Base-by-base conservation (phyloP, 2,329 filamentous ascomycete species). In the Myriosclerotinia scirpicola region DNA sequence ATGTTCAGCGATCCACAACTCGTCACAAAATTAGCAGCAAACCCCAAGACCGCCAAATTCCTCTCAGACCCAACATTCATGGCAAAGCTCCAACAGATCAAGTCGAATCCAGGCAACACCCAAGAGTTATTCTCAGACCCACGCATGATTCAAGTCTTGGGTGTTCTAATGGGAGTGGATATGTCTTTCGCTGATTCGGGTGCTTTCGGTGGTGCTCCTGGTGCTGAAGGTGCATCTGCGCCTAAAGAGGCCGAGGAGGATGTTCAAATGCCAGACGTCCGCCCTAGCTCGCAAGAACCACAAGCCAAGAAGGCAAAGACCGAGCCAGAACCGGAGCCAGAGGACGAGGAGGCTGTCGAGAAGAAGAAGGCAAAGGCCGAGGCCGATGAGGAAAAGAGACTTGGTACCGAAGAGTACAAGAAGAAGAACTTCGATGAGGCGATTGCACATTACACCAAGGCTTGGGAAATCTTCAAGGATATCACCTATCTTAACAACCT, bases 401-500 rank as follows among this genome's bases (percentile, higher is more conserved):
- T 96, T 67, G 95, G 95, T 67, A 99, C 94, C 17, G 92, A 95
- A 73, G 89, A 90, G 78, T 99, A 99, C 85, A 99, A 99, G 89
- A 98, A 98, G 86, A 90, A 92, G 73, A 89, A 97, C 77, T 97
- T 99, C 73, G 95, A 98, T 75, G 88, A 90, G 76, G 95, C 95
- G 61, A 97, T 99, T 75, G 87, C 89, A 76, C 92, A 99, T 82
- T 99, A 99, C 83, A 86, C 79, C 77, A 96, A 96, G 79, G 95
- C 95, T 0, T 99, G 95, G 95, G 93, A 97, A 68, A 80, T 91
- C 50, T 84, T 92, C 86, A 95, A 97, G 84, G 95, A 99, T 75
- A 96, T 99, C 75, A 95, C 94, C 20, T 99, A 99, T 80, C 85
- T 98, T 68, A 99, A 96, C 82, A 99, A 99, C 80, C 85, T 96